A percentile compares a stretch with the other conserved stretches of the same genome.
Conservation (phyloP, 169 alveolate genomes). For the Cryptosporidium ryanae region DNA sequence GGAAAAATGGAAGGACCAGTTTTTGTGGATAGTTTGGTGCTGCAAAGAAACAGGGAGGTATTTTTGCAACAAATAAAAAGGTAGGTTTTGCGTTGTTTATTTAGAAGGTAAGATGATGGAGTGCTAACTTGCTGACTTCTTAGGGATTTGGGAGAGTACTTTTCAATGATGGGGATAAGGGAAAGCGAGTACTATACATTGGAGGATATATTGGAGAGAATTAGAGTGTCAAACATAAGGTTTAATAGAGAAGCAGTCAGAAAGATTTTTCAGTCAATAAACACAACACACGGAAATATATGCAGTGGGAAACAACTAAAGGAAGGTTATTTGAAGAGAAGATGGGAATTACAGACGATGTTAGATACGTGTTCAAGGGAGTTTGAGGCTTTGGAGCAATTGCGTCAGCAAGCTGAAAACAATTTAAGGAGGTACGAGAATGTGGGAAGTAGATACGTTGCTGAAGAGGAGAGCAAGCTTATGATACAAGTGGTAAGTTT, state of each 20-base stretch:
- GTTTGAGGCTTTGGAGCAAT: conserved; percentile 62
- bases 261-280: conserved; percentile 30
- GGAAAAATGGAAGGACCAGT: conserved; percentile 23
- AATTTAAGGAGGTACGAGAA: conserved; percentile 58
- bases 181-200: conserved; percentile 56
- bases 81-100: conserved; percentile 19
- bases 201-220: conserved; percentile 35
- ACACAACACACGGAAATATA: conserved; percentile 22
- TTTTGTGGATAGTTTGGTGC: conserved; percentile 18
- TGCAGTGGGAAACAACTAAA: conserved; percentile 68
- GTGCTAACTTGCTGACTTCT: background rate
- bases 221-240: conserved; percentile 13
- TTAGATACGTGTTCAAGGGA: conserved; percentile 67
- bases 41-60: conserved; percentile 64
- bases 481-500: conserved; percentile 64
- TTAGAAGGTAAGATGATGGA: background rate
- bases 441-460: conserved; percentile 32
- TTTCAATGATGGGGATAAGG: conserved; percentile 55
- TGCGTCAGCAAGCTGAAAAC: conserved; percentile 69
- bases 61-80: conserved; percentile 62
- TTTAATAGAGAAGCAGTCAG: conserved; percentile 42
- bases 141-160: conserved; percentile 64
- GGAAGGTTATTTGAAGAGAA: conserved; percentile 56
- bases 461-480: conserved; percentile 40
- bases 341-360: conserved; percentile 74